Base-by-base conservation (phyloP, 345 rosid genomes). In the Erysimum cheiranthoides region DNA sequence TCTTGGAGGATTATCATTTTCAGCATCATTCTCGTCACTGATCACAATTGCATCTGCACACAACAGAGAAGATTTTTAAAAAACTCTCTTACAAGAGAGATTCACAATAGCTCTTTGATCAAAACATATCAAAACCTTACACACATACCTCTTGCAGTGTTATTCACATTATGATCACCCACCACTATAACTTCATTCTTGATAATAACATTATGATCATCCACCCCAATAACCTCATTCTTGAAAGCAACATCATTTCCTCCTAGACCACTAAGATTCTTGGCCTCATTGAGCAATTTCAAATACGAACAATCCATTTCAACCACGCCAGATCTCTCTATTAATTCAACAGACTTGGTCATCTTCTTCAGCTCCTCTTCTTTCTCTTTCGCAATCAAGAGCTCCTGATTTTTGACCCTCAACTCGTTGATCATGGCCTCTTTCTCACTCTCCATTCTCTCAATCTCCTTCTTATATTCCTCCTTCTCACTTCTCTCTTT, bases 41-140 rank as follows among this genome's bases (percentile, higher is more conserved):
- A 76, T 46, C 51, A 70, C 13, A 45, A 76, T 76, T 28, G 45
- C 17, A 54, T 54, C 80, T 76, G 47, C 70, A 43, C 21, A 45
- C 31, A 53, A 12, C 28, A 68, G 3, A 40, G 7, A 42, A 49
- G 38, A 75, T 21, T 10, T 49, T 0, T 0, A n/a, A 51, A 4
- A 51, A 60, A 18, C 16, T 50, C 49, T 36, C 18, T 47, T 67
- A 47, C 43, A 56, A n/a, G 10, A 35, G 30, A 65, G 8, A 27
- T 31, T 40, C 12, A n/a, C 32, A 25, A 34, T 50, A 64, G 32
- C 21, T 46, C n/a, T 45, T 56, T 1, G 35, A 51, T 5, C 36
- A 36, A 52, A 38, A 25, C 25, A 0, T 21, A 21, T 21, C 25
- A 21, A 21, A 21, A 21, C 1, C 25, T 21, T 21, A 21, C 25